Evolutionary conservation across 306 rosid species (phyloP).

Genomic region (Vicia villosa): DNA sequence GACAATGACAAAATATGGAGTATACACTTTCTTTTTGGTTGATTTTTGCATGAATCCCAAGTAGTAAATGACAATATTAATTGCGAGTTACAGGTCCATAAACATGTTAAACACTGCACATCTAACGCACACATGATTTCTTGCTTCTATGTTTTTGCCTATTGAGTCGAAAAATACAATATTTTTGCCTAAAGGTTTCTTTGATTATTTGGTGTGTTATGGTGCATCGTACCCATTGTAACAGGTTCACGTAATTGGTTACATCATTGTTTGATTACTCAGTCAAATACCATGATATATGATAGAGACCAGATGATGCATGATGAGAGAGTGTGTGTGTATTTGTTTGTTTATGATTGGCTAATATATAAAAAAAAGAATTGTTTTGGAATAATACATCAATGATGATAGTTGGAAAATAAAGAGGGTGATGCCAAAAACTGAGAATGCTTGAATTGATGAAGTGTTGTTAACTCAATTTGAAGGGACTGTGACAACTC

Average conservation of each 20-base stretch:
- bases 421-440: slow-evolving; percentile 2
- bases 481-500: slow-evolving; percentile 30
- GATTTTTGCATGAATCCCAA: slow-evolving; percentile 28
- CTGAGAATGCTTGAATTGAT: neutral
- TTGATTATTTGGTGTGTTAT: slow-evolving; percentile 35
- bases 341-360: slow-evolving; percentile 25
- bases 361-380: neutral
- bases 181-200: slow-evolving; percentile 18
- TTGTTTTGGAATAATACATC: slow-evolving; percentile 33
- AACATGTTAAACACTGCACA: slow-evolving; percentile 11
- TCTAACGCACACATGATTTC: slow-evolving; percentile 8
- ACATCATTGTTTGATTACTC: slow-evolving; percentile 37
- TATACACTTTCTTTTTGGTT: neutral
- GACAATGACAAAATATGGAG: neutral
- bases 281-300: slow-evolving; percentile 9
- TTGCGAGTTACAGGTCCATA: slow-evolving; percentile 25
- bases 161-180: neutral
- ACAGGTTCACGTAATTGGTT: slow-evolving; percentile 38
- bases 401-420: slow-evolving; percentile 18
- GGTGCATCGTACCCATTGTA: slow-evolving; percentile 30
- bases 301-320: slow-evolving; percentile 21
- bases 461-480: slow-evolving; percentile 34
- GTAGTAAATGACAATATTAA: slow-evolving; percentile 34
- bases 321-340: neutral
- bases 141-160: slow-evolving; percentile 24